Percentiles rank a stretch among this genome's conserved stretches.
Conservation (phyloP, 2,329 filamentous ascomycete species). For the Moelleriella libera region DNA sequence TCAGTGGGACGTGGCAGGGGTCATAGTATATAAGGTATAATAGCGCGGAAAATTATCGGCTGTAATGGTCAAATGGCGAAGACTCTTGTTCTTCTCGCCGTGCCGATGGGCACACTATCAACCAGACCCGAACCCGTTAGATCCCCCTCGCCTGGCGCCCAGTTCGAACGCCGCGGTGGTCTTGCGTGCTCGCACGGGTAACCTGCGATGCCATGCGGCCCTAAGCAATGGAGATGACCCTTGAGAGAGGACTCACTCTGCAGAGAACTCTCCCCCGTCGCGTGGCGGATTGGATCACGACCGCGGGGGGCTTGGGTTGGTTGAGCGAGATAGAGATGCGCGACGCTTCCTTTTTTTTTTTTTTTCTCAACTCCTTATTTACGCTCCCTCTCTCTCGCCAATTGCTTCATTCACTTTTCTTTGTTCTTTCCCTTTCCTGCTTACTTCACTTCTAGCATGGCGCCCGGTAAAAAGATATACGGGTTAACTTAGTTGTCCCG, state of each 20-base stretch:
- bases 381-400: not conserved
- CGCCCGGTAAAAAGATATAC: no score
- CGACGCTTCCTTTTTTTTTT: constrained; percentile 25
- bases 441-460: no score
- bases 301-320: constrained; percentile 45
- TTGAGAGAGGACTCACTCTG: constrained; percentile 62
- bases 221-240: constrained; percentile 55
- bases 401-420: not conserved
- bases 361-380: constrained; percentile 1
- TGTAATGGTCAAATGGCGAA: constrained; percentile 53
- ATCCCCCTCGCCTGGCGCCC: constrained; percentile 44
- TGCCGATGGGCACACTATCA: constrained; percentile 6
- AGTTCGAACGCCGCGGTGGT: constrained; percentile 55
- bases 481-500: no score
- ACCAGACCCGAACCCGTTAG: constrained; percentile 39
- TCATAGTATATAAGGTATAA: constrained; percentile 11
- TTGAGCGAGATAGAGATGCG: constrained; percentile 38
- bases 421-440: not conserved
- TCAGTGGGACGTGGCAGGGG: no score
- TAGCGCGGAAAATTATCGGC: constrained; percentile 17
- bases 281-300: constrained; percentile 57
- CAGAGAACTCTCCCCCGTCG: constrained; percentile 58
- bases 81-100: constrained; percentile 35
- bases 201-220: constrained; percentile 47
- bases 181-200: constrained; percentile 49